These are phyloP conservation scores for Albophoma yamanashiensis DNA, from an alignment of 2,329 filamentous ascomycete genomes.

Conservation along the genomic window DNA sequence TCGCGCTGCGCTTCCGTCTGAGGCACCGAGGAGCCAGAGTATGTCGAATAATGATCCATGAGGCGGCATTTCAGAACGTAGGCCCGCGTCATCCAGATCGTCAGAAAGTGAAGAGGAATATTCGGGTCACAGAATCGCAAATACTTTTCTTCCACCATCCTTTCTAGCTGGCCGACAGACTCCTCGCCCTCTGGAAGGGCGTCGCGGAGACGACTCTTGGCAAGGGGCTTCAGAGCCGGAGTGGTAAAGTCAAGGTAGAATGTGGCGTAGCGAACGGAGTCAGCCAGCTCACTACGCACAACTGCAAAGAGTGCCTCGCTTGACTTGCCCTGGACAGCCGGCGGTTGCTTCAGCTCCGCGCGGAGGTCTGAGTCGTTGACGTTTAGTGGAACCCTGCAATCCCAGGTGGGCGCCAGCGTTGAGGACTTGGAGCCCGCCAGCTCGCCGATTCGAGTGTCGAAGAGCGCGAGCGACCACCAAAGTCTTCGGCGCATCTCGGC, in stretches of 20 bases:
- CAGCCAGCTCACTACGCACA: conserved; percentile 26
- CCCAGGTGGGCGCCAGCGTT: conserved; percentile 23
- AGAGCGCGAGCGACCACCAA: conserved; percentile 50
- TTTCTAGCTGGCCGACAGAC: conserved; percentile 23
- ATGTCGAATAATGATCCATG: conserved; percentile 31
- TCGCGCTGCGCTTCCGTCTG: conserved; percentile 18
- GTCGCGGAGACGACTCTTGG: neutral
- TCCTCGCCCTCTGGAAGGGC: conserved; percentile 11
- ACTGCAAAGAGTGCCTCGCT: conserved; percentile 32
- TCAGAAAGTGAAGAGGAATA: conserved; percentile 29
- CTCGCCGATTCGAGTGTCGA: conserved; percentile 47
- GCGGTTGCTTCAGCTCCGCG: conserved; percentile 25
- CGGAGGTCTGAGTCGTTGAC: conserved; percentile 35
- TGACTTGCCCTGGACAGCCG: conserved; percentile 13
- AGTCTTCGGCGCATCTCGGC: conserved; percentile 49
- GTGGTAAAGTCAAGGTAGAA: conserved; percentile 24
- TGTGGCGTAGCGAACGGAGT: conserved; percentile 22
- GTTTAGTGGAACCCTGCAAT: conserved; percentile 31
- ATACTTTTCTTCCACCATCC: conserved; percentile 32
- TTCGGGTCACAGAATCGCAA: conserved; percentile 27
- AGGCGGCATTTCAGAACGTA: conserved; percentile 38
- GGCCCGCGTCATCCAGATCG: conserved; percentile 24
- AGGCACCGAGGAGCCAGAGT: conserved; percentile 2
- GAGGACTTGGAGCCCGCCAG: conserved; percentile 26
- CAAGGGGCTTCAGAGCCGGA: conserved; percentile 17